Evolutionary conservation across 1,284 basidiomycete species (phyloP), one percentile per base, ranked within the genome.

Genomic region (Ustilago xerochloae): DNA sequence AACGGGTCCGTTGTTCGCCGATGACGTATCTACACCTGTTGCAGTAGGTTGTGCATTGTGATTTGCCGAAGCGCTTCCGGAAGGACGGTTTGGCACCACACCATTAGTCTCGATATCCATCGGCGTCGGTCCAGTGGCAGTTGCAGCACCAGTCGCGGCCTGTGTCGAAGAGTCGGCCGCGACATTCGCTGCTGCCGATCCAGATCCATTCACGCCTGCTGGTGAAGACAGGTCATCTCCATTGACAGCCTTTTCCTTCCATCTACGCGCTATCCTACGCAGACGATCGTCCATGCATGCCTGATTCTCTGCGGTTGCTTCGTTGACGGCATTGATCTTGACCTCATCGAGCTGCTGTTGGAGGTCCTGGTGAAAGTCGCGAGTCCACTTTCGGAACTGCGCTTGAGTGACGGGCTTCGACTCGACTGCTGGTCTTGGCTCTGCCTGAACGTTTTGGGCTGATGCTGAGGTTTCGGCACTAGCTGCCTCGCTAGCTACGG

Each of bases 321-420:
- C 63, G 8, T 47, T 47, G 10, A 72, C 59, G 9, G 60, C 60
- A 13, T 51, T 43, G 8, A 63, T 63, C 48, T 55, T 56, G 60
- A 45, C 13, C 22, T 72, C 60, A n/a, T 72, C 69, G 29, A 72
- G 22, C 3, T 29, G 63, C 20, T 54, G 30, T 47, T 66, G 63
- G 29, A 72, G 46, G 48, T 63, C 56, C n/a, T 48, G 18, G 3
- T 52, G 22, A 13, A 53, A 36, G 6, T 55, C 47, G 12, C 46
- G 29, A 2, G 10, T 18, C 60, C 59, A 72, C 30, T 66, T 54
- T 46, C 55, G 53, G 35, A 66, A 63, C 20, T 65, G 61, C 5
- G 60, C 41, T 41, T 22, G 60, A 2, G 66, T 63, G 39, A 69
- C 61, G 10, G 47, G 5, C 16, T 51, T 30, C 1, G 51, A 35